Evolutionary conservation across 2,329 filamentous ascomycete species (phyloP).

Genomic region (Fusarium sp.): DNA sequence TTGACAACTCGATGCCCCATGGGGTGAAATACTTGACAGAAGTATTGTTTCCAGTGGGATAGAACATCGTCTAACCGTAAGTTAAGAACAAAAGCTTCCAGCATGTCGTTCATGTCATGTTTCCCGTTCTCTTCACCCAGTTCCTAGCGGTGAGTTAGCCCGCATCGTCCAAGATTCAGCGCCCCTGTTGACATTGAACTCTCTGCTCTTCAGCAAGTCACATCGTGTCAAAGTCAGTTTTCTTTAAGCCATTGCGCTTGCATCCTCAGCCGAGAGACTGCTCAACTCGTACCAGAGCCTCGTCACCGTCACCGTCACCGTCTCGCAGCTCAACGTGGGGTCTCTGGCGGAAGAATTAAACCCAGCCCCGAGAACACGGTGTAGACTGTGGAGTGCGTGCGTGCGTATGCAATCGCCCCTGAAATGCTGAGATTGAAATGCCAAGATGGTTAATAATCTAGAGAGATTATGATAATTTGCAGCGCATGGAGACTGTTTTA

Average conservation of each 20-base stretch:
- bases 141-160: constrained; percentile 6
- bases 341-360: constrained; percentile 38
- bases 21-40: too few species aligned
- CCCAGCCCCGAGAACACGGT: constrained; percentile 36
- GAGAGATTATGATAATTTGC: too few species aligned
- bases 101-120: too few species aligned
- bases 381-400: constrained; percentile 5
- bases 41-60: too few species aligned
- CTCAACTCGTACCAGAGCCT: constrained; percentile 31
- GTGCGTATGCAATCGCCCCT: constrained; percentile 1
- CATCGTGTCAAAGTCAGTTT: constrained; percentile 7
- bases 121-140: too few species aligned
- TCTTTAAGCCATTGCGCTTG: constrained; percentile 3
- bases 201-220: background rate
- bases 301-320: constrained; percentile 22
- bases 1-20: too few species aligned
- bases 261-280: constrained; percentile 7
- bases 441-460: too few species aligned
- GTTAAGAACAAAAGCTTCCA: too few species aligned
- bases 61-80: too few species aligned
- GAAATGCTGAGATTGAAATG: background rate
- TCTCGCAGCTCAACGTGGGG: constrained; percentile 15
- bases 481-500: too few species aligned
- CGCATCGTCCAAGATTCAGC: background rate
- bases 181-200: constrained; percentile 10